Conservation (phyloP, 129 eudicot species). For the Escallonia herrerae region DNA sequence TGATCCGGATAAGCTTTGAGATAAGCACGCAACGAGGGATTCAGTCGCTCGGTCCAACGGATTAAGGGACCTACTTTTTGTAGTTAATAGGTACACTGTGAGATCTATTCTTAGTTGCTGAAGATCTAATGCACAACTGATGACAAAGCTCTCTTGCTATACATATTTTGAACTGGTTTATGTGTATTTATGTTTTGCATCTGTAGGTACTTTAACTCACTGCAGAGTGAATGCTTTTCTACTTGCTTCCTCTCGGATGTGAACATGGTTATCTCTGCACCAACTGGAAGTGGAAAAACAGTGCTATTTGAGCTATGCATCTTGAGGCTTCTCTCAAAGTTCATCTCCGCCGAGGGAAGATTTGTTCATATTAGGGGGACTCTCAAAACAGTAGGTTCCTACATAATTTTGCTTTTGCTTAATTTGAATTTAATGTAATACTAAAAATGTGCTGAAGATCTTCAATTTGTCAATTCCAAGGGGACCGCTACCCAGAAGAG, state of each 20-base stretch:
- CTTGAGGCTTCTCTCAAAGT: slow-evolving; percentile 86
- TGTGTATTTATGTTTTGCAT: slow-evolving; percentile 5
- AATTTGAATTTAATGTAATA: not conserved
- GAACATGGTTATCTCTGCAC: slow-evolving; percentile 98
- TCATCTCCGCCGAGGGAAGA: slow-evolving; percentile 61
- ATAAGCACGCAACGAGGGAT: no score
- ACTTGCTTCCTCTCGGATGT: slow-evolving; percentile 82
- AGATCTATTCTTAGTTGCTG: not conserved
- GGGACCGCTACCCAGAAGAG: not conserved
- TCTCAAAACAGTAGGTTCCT: slow-evolving; percentile 70
- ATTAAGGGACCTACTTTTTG: no score
- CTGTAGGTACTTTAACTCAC: slow-evolving; percentile 87
- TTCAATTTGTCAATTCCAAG: slow-evolving; percentile 1
- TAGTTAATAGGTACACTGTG: no score
- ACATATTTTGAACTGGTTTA: not conserved
- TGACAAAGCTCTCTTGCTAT: slow-evolving; percentile 10
- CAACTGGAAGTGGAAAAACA: slow-evolving; percentile 99
- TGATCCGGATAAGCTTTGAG: no score
- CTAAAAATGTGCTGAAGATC: slow-evolving; percentile 3
- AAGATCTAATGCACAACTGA: slow-evolving; percentile 1
- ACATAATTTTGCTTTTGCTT: slow-evolving; percentile 17
- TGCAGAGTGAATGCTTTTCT: slow-evolving; percentile 99
- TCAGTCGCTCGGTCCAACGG: no score
- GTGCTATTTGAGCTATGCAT: slow-evolving; percentile 96
- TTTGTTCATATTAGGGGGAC: slow-evolving; percentile 73